Base-by-base conservation (phyloP, 169 alveolate species). In the Perkinsus chesapeaki region DNA sequence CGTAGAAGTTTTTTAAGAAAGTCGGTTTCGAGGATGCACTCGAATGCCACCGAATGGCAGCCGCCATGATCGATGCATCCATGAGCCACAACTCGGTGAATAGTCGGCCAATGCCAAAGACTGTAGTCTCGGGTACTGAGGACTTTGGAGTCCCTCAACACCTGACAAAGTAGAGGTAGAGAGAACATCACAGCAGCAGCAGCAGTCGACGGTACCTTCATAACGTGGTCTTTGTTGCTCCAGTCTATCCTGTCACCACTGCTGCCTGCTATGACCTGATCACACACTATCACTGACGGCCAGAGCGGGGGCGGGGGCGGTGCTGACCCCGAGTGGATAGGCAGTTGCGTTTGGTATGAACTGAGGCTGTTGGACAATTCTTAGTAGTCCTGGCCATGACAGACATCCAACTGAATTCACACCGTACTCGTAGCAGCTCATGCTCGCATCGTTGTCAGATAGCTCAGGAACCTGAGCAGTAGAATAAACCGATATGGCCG, bases 371-470 rank as follows among this genome's bases (percentile, higher is more conserved):
- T 60, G 82, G 82, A 60, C 82, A 0, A 60, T 60, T 34, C 82
- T 60, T 34, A 60, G 31, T 34, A 60, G 12, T 1, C 82, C 82
- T 0, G 3, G 82, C 82, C 82, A 60, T 7, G 82, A 60, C 31
- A 60, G 82, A 16, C 82, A 60, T 7, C 82, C 82, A 7, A 60
- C 82, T 7, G 82, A 60, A 34, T 60, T 60, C 82, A 60, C 82
- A 60, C 82, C 82, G 82, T 60, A 60, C 82, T 60, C 82, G 82
- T 60, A 60, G 31, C 82, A 60, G 82, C 82, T 60, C 82, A 60
- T 60, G 31, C 82, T 60, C 37, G 82, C 82, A 60, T 60, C 82
- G 82, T 60, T 60, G 23, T 60, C 82, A 34, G 23, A 60, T 34
- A 60, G 31, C 82, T 60, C 82, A 12, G 82, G 82, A 1, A 60